Evolutionary conservation across 1,284 basidiomycete genomes (phyloP), one percentile per base, ranked within the genome.

Genomic region (Testicularia cyperi): DNA sequence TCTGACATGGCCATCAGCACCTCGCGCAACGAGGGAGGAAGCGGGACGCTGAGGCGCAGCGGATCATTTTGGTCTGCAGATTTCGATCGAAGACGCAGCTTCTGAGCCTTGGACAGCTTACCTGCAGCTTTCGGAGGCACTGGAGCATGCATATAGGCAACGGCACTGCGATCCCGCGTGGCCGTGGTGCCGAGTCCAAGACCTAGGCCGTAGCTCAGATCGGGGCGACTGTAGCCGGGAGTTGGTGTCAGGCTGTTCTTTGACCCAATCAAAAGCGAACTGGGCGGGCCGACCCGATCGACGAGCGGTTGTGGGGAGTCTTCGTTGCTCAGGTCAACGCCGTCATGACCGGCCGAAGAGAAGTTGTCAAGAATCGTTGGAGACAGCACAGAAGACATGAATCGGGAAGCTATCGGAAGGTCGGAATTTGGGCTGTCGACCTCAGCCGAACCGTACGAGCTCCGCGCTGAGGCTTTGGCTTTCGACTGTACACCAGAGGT

Each of bases 371-470:
- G 7, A 6, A 12, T 31, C 2, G 8, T 12, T 9, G 29, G 25
- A 0, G 41, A 16, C 4, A 49, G 40, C 4, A 28, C 28, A 19
- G 28, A 38, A 5, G 60, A 54, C 66, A 70, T 64, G 41, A 57
- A 71, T 16, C 67, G 42, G 27, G 68, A 43, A 10, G 68, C 68
- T 31, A 71, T 71, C 5, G 68, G 68, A 0, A 71, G 45, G 22
- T 69, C 64, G 4, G 38, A 44, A 12, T 27, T 31, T 7, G 38
- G 40, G 35, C 18, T 20, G 20, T 13, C 21, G 18, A 6, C 22
- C 7, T 20, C 33, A 8, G 13, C 10, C 22, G 15, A 20, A 9
- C 18, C 33, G 7, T 21, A 8, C 9, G 19, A 21, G 8, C 13
- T 14, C 8, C 15, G 8, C 8, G 30, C 8, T 9, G 8, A 9